phyloP scores from a whole-genome alignment of 2,329 filamentous ascomycete genomes.

The Periconia digitata region DNA sequence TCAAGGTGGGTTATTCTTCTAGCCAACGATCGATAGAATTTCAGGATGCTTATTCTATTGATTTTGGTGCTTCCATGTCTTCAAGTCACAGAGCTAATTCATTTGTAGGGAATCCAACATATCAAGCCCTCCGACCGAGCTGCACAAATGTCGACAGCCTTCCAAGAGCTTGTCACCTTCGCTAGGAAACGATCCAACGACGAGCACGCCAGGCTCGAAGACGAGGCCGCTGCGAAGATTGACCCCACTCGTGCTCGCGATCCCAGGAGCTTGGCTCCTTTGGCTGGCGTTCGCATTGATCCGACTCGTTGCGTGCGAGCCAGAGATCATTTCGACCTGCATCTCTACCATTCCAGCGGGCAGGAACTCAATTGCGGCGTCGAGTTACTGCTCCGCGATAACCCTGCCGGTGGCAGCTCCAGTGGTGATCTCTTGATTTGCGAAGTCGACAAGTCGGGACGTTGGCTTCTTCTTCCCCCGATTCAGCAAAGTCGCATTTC shows the following conservation, averaged over 20 bases:
- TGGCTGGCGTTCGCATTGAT: constrained; percentile 72
- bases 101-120: constrained; percentile 57
- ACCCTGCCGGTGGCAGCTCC: constrained; percentile 65
- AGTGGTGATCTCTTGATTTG: constrained; percentile 88
- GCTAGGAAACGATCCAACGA: constrained; percentile 74
- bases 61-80: too few species aligned
- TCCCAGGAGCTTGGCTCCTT: constrained; percentile 71
- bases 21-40: too few species aligned
- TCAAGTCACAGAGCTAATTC: too few species aligned
- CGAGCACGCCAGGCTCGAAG: constrained; percentile 72
- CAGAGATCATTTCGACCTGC: constrained; percentile 85
- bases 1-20: constrained; percentile 59
- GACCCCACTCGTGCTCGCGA: constrained; percentile 81
- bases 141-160: constrained; percentile 61
- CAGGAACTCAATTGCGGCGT: constrained; percentile 87
- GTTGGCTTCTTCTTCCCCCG: constrained; percentile 91
- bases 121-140: constrained; percentile 59
- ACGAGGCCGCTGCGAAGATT: constrained; percentile 82
- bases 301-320: constrained; percentile 80
- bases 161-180: constrained; percentile 73
- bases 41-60: too few species aligned
- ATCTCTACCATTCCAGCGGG: constrained; percentile 83
- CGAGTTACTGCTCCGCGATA: constrained; percentile 84
- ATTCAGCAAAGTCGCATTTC: constrained; percentile 74
- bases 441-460: constrained; percentile 75